A percentile compares a stretch with the other conserved stretches of the same genome.
phyloP scores from a whole-genome alignment of 148 eudicot genomes.

The Linanthus parryae region DNA sequence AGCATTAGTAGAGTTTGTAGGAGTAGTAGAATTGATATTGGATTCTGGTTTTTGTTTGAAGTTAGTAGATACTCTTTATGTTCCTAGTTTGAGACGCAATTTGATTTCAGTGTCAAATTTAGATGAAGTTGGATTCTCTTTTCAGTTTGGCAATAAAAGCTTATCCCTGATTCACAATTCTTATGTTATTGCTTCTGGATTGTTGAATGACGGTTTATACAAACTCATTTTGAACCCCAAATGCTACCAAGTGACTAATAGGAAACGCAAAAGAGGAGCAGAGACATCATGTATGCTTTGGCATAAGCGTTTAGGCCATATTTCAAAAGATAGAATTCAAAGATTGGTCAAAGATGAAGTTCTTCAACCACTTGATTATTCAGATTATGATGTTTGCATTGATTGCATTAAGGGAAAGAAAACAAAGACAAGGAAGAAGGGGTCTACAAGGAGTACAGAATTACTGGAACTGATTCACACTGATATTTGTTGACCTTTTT shows the following conservation, averaged over 20 bases:
- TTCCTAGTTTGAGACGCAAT: too few relatives aligned
- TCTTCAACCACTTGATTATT: background rate
- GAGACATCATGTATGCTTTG: background rate
- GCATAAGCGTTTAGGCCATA: background rate
- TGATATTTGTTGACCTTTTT: background rate
- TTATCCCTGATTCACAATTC: background rate
- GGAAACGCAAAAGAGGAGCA: background rate
- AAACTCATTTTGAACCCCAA: background rate
- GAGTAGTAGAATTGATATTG: too few relatives aligned
- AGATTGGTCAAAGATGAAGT: background rate
- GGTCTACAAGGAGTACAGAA: background rate
- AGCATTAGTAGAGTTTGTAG: too few relatives aligned
- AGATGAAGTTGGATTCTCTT: background rate
- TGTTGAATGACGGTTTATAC: background rate
- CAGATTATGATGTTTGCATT: background rate
- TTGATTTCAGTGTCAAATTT: background rate
- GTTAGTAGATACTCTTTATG: too few relatives aligned
- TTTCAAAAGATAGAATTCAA: background rate
- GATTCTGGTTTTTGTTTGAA: too few relatives aligned
- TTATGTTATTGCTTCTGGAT: background rate
- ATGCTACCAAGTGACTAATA: background rate
- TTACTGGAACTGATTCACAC: background rate
- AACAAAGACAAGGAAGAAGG: background rate
- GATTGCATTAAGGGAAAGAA: background rate
- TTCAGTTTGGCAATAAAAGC: background rate